These are phyloP conservation scores for Xylariaceae sp. DNA, from an alignment of 2,329 filamentous ascomycete genomes.

Conservation along the genomic window DNA sequence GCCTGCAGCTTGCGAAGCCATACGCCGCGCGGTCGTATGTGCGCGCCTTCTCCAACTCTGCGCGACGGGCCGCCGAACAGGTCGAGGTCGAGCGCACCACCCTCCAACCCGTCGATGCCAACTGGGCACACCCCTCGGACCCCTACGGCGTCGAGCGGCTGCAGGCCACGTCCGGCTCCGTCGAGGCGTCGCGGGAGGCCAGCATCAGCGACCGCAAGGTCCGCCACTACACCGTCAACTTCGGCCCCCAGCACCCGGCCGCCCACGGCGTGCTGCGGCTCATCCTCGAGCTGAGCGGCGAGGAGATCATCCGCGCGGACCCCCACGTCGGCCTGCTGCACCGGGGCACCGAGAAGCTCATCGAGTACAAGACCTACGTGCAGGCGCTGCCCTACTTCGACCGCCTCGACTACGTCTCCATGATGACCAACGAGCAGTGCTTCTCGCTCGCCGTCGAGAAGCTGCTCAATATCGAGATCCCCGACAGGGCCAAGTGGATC, in stretches of 20 bases:
- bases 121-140: conserved; percentile 48
- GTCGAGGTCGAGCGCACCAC: conserved; percentile 51
- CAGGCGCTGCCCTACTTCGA: conserved; percentile 98
- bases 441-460: conserved; percentile 96
- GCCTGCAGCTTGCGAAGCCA: conserved; percentile 36
- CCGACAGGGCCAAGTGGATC: conserved; percentile 93
- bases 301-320: conserved; percentile 94
- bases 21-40: conserved; percentile 6
- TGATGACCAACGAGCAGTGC: conserved; percentile 99
- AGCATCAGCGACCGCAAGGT: conserved; percentile 67
- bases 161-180: conserved; percentile 32
- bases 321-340: conserved; percentile 95
- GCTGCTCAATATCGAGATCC: conserved; percentile 92
- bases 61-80: conserved; percentile 52
- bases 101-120: conserved; percentile 56
- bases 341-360: conserved; percentile 97
- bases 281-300: conserved; percentile 95
- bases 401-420: conserved; percentile 96
- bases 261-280: conserved; percentile 96
- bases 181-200: conserved; percentile 41
- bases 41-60: conserved; percentile 59
- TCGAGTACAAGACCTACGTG: conserved; percentile 99
- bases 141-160: conserved; percentile 38
- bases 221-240: conserved; percentile 98
- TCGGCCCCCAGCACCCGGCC: conserved; percentile 95